Evolutionary conservation across 192 early-diverging fungal genomes (phyloP), one percentile per base, ranked within the genome.

Genomic region (Umbelopsis vinacea): DNA sequence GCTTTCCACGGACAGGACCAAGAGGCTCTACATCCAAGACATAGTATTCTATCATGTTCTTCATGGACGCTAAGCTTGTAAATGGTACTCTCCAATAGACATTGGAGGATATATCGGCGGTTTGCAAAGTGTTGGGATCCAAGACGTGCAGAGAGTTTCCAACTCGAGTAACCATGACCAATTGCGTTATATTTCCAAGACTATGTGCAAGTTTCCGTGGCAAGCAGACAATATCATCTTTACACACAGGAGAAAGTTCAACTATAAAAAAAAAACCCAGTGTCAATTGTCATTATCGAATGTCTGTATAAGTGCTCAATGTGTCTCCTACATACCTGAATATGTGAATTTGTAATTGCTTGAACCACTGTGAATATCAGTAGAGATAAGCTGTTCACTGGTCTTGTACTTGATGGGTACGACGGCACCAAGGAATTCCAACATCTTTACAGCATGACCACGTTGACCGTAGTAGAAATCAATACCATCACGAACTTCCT

Each of bases 311-410:
- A 2, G 21, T 15, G 15, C 3, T 37, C 26, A 37, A 38, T 38
- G 2, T 14, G 6, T 38, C 11, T 23, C 12, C 29, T 21, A 66
- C 67, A 38, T 68, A 74, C 73, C 73, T 19, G 97, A 96, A 79
- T 97, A 98, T 38, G 95, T 92, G 80, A 96, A 99, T 81, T 97
- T 97, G 90, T 92, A 98, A 80, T 95, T 97, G 66, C 92, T 91
- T 9, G 93, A 95, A 57, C 91, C 89, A 33, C 78, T 90, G 76
- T 97, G 97, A 63, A 94, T 94, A 82, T 99, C 97, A 71, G 92
- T 91, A 6, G 97, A 99, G 68, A 99, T 96, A 40, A 99, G 82
- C 80, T 96, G 94, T 84, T 98, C 96, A 40, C 94, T 96, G 26
- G 90, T 84, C 84, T 98, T 98, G 71, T 90, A 87, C 87, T 81